These are phyloP conservation scores for Umbelopsis sp. DNA, from an alignment of 192 early-diverging fungal genomes.

Conservation along the genomic window DNA sequence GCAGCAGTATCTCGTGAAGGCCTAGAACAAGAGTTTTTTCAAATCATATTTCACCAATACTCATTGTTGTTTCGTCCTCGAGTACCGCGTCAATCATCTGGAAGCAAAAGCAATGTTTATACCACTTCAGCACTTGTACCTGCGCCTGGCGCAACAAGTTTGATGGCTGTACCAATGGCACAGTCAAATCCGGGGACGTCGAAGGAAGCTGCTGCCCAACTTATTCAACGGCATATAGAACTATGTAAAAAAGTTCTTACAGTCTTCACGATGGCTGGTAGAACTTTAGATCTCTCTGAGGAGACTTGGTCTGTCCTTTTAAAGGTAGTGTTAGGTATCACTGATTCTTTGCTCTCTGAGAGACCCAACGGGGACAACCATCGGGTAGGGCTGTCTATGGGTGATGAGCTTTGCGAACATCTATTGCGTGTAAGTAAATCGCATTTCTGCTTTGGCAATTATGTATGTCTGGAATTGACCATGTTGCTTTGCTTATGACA, in stretches of 20 bases:
- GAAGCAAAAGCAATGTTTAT: background rate
- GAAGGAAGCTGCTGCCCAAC: conserved; percentile 31
- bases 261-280: conserved; percentile 62
- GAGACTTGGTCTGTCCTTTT: conserved; percentile 83
- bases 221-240: conserved; percentile 65
- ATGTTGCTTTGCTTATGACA: conserved; percentile 26
- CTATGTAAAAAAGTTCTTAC: conserved; percentile 74
- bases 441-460: background rate
- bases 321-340: conserved; percentile 78
- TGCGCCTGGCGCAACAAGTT: background rate
- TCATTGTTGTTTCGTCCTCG: conserved; percentile 72
- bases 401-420: conserved; percentile 75
- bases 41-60: conserved; percentile 79
- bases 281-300: conserved; percentile 65
- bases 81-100: conserved; percentile 17
- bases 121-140: background rate
- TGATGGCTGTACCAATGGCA: background rate
- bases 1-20: conserved; percentile 55
- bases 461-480: background rate
- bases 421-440: conserved; percentile 60
- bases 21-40: conserved; percentile 68
- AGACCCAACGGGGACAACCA: conserved; percentile 26
- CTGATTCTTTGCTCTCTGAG: conserved; percentile 71
- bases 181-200: conserved; percentile 1
- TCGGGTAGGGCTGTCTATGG: conserved; percentile 55